Evolutionary conservation across 192 early-diverging fungal species (phyloP).

Genomic region (Glomus cerebriforme): DNA sequence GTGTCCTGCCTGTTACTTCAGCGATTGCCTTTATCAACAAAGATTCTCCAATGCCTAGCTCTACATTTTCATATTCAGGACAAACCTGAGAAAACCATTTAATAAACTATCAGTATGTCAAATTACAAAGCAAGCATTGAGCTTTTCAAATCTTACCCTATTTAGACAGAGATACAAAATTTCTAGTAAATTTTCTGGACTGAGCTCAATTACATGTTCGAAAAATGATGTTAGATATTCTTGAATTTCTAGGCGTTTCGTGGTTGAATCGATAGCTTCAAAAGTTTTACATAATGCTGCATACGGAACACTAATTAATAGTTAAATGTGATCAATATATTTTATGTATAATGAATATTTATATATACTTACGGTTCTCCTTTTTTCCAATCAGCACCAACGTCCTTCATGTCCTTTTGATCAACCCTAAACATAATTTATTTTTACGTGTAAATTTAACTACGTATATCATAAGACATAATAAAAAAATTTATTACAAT

Average conservation of each 20-base stretch:
- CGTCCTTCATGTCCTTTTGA: neutral
- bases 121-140: neutral
- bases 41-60: conserved; percentile 94
- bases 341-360: neutral
- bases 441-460: neutral
- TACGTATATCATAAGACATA: neutral
- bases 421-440: neutral
- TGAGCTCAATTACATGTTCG: conserved; percentile 59
- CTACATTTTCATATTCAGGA: conserved; percentile 94
- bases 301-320: conserved; percentile 67
- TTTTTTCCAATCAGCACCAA: conserved; percentile 41
- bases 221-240: conserved; percentile 75
- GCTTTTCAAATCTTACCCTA: conserved; percentile 52
- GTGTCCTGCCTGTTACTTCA: conserved; percentile 77
- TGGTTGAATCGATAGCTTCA: conserved; percentile 83
- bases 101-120: conserved; percentile 6
- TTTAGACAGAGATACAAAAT: conserved; percentile 92
- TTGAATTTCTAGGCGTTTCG: conserved; percentile 83
- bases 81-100: conserved; percentile 54
- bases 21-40: conserved; percentile 93
- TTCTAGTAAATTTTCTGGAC: conserved; percentile 67
- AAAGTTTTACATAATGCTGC: conserved; percentile 88
- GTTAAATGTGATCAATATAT: neutral
- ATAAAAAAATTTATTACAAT: neutral
- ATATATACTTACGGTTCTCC: conserved; percentile 44